Base-by-base conservation (phyloP, 2,329 filamentous ascomycete species). In the Colletotrichum tabaci region DNA sequence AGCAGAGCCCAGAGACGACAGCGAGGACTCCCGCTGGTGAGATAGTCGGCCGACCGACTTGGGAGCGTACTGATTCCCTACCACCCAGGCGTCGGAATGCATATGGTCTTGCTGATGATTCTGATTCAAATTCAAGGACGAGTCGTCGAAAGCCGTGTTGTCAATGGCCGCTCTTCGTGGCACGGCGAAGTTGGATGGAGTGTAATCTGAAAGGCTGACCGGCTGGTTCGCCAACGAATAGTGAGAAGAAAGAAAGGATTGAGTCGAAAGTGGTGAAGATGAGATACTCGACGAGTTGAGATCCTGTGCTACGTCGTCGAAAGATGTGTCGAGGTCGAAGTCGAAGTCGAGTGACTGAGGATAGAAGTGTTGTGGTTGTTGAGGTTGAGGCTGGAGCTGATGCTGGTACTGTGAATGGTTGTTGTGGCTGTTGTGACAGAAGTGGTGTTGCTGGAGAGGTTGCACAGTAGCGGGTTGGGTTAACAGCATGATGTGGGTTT, bases 1-100 rank as follows among this genome's bases (percentile, higher is more conserved):
- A 46, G 87, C 84, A 0, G 89, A 91, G 13, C 87, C 88, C 50
- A 91, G 76, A 0, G 90, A 91, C 0, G 89, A 91, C 47, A 90
- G 81, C 8, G 89, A 91, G 2, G 89, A 88, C 74, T 91, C 89
- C 74, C 89, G 87, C 56, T 91, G 85, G 76, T 91, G 89, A 35
- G 83, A 76, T 47, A 84, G 78, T 18, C 84, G 82, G 67, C 80
- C 79, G 49, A 80, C 73, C 12, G 78, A 74, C 76, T 82, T 82
- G 26, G 81, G 79, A 47, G 81, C 82, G 72, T 82, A 78, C 71
- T 84, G 83, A 70, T 78, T 77, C 66, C 79, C 73, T 26, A 76
- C 73, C 66, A 81, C 78, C 84, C 83, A 86, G 16, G 80, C 62
- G 67, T 87, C 84, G 35, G 83, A 78, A 75, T 84, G 83, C 84